Evolutionary conservation across 805 yeast genomes (phyloP).

Genomic region (Scheffersomyces coipomensis): DNA sequence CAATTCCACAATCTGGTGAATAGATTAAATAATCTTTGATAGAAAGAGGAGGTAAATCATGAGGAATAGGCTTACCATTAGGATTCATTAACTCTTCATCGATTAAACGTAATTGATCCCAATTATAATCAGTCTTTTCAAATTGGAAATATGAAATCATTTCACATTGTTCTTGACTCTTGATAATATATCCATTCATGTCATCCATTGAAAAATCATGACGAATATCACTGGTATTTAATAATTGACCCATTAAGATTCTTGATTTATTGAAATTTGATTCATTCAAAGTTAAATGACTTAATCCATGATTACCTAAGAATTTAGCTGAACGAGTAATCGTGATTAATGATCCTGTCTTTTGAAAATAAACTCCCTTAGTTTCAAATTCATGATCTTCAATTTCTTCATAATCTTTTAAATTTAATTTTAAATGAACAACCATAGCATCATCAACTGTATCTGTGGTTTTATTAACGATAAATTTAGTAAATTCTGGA

Average conservation of each 20-base stretch:
- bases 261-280: slow-evolving; percentile 45
- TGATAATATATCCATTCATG: slow-evolving; percentile 33
- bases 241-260: slow-evolving; percentile 39
- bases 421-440: slow-evolving; percentile 23
- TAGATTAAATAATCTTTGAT: slow-evolving; percentile 61
- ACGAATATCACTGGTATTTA: slow-evolving; percentile 42
- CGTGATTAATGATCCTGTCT: slow-evolving; percentile 60
- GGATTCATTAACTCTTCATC: slow-evolving; percentile 76
- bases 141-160: slow-evolving; percentile 66
- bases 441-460: slow-evolving; percentile 30
- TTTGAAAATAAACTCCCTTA: slow-evolving; percentile 64
- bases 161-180: slow-evolving; percentile 58
- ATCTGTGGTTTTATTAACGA: slow-evolving; percentile 10
- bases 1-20: slow-evolving; percentile 86
- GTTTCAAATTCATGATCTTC: slow-evolving; percentile 51
- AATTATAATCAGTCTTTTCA: slow-evolving; percentile 54
- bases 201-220: slow-evolving; percentile 36
- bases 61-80: slow-evolving; percentile 70
- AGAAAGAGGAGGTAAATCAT: slow-evolving; percentile 51
- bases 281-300: slow-evolving; percentile 50
- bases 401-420: slow-evolving; percentile 46
- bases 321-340: slow-evolving; percentile 64
- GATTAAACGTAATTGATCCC: slow-evolving; percentile 53
- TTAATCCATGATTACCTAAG: slow-evolving; percentile 58
- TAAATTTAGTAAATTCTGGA: slow-evolving; percentile 12